A percentile compares a stretch with the other conserved stretches of the same genome.
Evolutionary conservation across 371 early-diverging fungal species (phyloP).

Genomic region (Syncephalastrum contaminatum): DNA sequence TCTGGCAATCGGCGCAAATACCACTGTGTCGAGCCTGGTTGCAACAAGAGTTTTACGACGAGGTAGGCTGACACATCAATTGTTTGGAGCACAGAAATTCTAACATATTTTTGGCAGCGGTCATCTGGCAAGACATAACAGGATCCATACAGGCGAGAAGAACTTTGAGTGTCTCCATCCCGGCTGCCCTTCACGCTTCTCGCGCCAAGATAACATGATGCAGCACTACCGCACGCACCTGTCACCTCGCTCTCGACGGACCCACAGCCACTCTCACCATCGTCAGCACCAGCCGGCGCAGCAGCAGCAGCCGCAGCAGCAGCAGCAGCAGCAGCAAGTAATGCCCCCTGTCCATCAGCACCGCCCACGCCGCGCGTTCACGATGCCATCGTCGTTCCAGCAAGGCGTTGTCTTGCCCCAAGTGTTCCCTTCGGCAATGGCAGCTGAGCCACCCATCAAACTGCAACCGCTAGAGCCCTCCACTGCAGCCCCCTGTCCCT

Average conservation of each 20-base stretch:
- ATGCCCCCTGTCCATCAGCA: neutral
- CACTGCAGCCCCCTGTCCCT: constrained; percentile 3
- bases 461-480: constrained; percentile 19
- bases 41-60: constrained; percentile 60
- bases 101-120: neutral
- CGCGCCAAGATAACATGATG: constrained; percentile 88
- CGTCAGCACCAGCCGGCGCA: constrained; percentile 4
- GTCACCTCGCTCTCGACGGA: constrained; percentile 57
- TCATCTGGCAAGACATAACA: constrained; percentile 76
- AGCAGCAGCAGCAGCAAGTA: constrained; percentile 6
- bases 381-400: constrained; percentile 5
- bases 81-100: constrained; percentile 1
- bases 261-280: constrained; percentile 10
- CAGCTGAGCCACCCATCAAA: constrained; percentile 10
- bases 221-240: constrained; percentile 82
- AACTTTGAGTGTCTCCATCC: constrained; percentile 78
- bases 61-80: constrained; percentile 30
- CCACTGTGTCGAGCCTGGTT: constrained; percentile 50
- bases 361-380: constrained; percentile 6
- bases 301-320: constrained; percentile 5
- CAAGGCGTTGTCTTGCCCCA: constrained; percentile 7
- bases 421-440: neutral
- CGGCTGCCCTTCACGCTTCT: constrained; percentile 77
- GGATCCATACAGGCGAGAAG: constrained; percentile 90
- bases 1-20: constrained; percentile 36